These are phyloP conservation scores for Ustilago cynodontis DNA, from an alignment of 1,284 basidiomycete species.

Conservation along the genomic window DNA sequence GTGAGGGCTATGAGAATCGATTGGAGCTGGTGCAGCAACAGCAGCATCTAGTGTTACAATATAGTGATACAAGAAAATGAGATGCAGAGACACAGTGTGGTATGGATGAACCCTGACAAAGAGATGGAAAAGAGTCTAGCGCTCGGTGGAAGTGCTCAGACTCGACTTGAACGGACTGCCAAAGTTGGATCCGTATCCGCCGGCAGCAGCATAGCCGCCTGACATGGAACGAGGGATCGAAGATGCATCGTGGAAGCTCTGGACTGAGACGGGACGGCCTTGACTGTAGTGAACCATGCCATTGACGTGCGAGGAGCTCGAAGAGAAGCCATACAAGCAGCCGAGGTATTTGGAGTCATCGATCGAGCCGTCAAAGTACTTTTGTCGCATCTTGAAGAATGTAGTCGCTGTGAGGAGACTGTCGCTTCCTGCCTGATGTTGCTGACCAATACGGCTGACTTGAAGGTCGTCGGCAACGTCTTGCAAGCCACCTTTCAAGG, in stretches of 20 bases:
- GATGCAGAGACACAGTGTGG: conserved; percentile 11
- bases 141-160: conserved; percentile 36
- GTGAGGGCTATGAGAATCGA: conserved; percentile 10
- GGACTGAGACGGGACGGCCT: conserved; percentile 42
- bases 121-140: conserved; percentile 6
- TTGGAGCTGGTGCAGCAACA: conserved; percentile 3
- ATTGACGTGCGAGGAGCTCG: conserved; percentile 53
- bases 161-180: conserved; percentile 51
- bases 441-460: conserved; percentile 87
- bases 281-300: conserved; percentile 55
- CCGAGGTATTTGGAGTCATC: conserved; percentile 73
- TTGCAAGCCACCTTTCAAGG: conserved; percentile 91
- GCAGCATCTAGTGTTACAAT: conserved; percentile 41
- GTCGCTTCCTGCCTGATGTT: conserved; percentile 96
- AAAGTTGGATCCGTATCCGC: conserved; percentile 44
- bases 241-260: conserved; percentile 50
- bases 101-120: background rate
- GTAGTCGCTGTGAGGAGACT: conserved; percentile 90
- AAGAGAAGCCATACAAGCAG: conserved; percentile 66
- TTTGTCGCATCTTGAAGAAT: conserved; percentile 94
- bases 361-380: conserved; percentile 88
- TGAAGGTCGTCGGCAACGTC: conserved; percentile 95
- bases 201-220: conserved; percentile 34
- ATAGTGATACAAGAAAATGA: conserved; percentile 30
- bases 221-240: conserved; percentile 49